These are phyloP conservation scores for Citrus reticulata DNA, from an alignment of 345 rosid species.

Conservation along the genomic window DNA sequence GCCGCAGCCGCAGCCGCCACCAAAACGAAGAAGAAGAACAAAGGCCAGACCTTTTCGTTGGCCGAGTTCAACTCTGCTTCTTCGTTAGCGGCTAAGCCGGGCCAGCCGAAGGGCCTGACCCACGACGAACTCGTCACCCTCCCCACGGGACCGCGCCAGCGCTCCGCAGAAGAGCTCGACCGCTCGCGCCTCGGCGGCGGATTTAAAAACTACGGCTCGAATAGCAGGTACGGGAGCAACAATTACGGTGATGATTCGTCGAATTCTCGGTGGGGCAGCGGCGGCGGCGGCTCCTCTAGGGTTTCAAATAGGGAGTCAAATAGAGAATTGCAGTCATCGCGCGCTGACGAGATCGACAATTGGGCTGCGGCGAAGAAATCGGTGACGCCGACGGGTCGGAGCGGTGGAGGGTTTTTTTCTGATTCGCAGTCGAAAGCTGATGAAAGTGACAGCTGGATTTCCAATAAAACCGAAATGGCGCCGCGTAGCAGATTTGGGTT, in stretches of 20 bases:
- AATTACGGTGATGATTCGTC: conserved; percentile 51
- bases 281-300: conserved; percentile 41
- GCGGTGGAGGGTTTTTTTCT: conserved; percentile 38
- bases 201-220: conserved; percentile 44
- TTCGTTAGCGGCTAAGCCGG: conserved; percentile 7
- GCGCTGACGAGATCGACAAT: conserved; percentile 91
- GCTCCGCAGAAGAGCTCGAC: conserved; percentile 84
- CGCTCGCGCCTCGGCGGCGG: conserved; percentile 76
- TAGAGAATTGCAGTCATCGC: conserved; percentile 58
- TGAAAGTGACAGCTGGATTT: conserved; percentile 78
- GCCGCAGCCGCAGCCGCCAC: conserved; percentile 67
- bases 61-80: conserved; percentile 46
- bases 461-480: conserved; percentile 36
- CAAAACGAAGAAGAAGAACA: conserved; percentile 76
- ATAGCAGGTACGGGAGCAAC: conserved; percentile 21
- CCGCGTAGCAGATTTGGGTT: conserved; percentile 38
- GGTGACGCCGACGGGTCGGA: conserved; percentile 10
- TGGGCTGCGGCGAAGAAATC: conserved; percentile 75
- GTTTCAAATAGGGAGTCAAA: conserved; percentile 39
- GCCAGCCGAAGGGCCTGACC: conserved; percentile 34
- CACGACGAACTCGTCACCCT: conserved; percentile 57
- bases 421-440: conserved; percentile 88
- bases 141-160: conserved; percentile 90
- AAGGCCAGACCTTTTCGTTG: conserved; percentile 60
- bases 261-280: conserved; percentile 44